Base-by-base conservation (phyloP, 495 filamentous ascomycete species). In the Penicillium cataractarum region DNA sequence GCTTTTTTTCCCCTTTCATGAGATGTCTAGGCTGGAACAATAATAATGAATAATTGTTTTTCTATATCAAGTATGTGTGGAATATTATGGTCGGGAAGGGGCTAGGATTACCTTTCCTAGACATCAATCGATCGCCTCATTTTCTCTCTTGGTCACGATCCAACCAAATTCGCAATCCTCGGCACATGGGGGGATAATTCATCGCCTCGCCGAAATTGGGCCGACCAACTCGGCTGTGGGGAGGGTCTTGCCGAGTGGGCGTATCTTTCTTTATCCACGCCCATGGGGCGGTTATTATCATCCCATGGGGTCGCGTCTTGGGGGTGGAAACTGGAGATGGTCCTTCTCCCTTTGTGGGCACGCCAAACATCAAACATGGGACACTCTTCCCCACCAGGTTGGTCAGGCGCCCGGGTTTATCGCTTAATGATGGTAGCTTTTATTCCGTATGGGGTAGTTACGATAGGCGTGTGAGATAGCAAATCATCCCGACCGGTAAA, bases 191-290 rank as follows among this genome's bases (percentile, higher is more conserved):
- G 37, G 62, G 35, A 4, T 10, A 22, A 37, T 24, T n/a, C 7
- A 35, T 32, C n/a, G 51, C 32, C n/a, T 24, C 51, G 26, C 31
- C 31, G 31, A 33, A 21, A 33, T 52, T 52, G 26, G 49, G 1
- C 49, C 49, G 24, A 27, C 12, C 3, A 19, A 2, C 19, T 29
- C 29, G 29, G 51, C 32, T 54, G 29, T 40, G 33, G 48, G 21
- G 51, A 50, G 42, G 51, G 22, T 27, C 60, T 67, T 63, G 60
- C 68, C 58, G 65, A 68, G 52, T 57, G 60, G 57, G 56, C 66
- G 68, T 74, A 66, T 71, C 70, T 73, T 68, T 71, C 65, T 68
- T 70, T 70, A 66, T 73, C 70, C 72, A 49, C 4, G 2, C 6
- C 22, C 13, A 50, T 50, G 46, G 46, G 46, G 44, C 24, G 22